Percentiles rank a stretch among this genome's conserved stretches.
Evolutionary conservation across 305 asterid species (phyloP).

Genomic region (Rubia tinctorum): DNA sequence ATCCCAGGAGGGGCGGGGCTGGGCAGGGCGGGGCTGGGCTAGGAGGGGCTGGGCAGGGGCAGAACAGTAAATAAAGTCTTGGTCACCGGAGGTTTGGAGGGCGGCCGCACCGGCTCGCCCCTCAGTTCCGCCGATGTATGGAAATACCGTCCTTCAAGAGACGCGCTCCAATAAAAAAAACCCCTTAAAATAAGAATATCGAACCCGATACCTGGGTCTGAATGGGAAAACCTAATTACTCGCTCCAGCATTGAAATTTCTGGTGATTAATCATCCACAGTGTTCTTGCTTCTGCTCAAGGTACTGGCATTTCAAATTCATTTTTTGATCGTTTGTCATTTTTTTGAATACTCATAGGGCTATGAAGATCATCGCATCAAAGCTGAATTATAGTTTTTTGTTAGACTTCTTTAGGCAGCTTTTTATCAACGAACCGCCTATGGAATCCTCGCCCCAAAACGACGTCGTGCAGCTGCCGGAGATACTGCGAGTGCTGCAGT

Average conservation of each 20-base stretch:
- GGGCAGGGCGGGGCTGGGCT: no score
- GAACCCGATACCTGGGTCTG: not conserved
- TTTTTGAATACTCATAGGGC: not conserved
- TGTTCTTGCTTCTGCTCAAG: not conserved
- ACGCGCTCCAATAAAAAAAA: no score
- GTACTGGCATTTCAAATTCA: not conserved
- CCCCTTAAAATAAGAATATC: not conserved
- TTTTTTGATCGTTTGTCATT: not conserved
- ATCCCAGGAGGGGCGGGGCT: no score
- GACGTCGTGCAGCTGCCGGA: conserved; percentile 43
- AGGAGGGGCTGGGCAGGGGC: no score
- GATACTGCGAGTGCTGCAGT: conserved; percentile 41
- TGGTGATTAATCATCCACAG: not conserved
- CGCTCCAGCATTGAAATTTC: not conserved
- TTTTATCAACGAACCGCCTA: no score
- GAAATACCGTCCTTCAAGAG: no score
- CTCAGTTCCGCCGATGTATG: no score
- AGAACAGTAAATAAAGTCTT: no score
- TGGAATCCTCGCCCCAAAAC: conserved; percentile 24
- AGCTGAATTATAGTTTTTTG: no score
- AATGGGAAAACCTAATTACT: not conserved
- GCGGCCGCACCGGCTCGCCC: no score
- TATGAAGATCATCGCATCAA: not conserved
- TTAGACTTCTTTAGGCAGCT: not conserved
- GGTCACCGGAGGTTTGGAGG: no score